Conservation (phyloP, 2,329 filamentous ascomycete genomes). For the Nemania serpens region DNA sequence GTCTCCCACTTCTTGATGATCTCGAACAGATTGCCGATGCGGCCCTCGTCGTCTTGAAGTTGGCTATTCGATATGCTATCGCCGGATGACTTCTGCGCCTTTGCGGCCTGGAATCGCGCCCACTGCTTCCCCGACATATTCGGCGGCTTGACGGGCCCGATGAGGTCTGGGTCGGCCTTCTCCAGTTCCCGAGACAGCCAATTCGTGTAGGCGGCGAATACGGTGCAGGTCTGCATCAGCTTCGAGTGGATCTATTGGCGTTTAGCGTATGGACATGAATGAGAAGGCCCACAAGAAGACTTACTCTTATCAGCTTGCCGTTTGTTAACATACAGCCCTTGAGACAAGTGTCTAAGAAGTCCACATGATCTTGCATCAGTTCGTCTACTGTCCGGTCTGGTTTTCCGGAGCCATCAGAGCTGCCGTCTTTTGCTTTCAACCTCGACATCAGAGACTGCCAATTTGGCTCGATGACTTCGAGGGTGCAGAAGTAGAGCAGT, state of each 20-base stretch:
- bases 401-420: slow-evolving; percentile 46
- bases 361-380: slow-evolving; percentile 98
- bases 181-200: slow-evolving; percentile 85
- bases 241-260: slow-evolving; percentile 85
- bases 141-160: slow-evolving; percentile 58
- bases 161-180: slow-evolving; percentile 79
- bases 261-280: slow-evolving; percentile 30
- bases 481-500: slow-evolving; percentile 93
- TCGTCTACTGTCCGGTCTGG: slow-evolving; percentile 84
- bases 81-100: slow-evolving; percentile 46
- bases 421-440: slow-evolving; percentile 66
- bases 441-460: slow-evolving; percentile 94
- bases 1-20: slow-evolving; percentile 90
- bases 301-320: slow-evolving; percentile 86
- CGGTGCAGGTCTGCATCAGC: slow-evolving; percentile 91
- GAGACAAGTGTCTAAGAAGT: slow-evolving; percentile 95
- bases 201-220: slow-evolving; percentile 89
- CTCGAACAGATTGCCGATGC: slow-evolving; percentile 80
- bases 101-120: slow-evolving; percentile 59
- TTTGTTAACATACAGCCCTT: slow-evolving; percentile 99
- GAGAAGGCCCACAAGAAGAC: slow-evolving; percentile 28
- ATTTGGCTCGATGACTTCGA: slow-evolving; percentile 97
- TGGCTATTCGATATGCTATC: slow-evolving; percentile 45
- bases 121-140: slow-evolving; percentile 67
- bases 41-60: slow-evolving; percentile 47